Evolutionary conservation across 208 protist genomes (phyloP).

Genomic region (Kentomonas sorsogonicus): DNA sequence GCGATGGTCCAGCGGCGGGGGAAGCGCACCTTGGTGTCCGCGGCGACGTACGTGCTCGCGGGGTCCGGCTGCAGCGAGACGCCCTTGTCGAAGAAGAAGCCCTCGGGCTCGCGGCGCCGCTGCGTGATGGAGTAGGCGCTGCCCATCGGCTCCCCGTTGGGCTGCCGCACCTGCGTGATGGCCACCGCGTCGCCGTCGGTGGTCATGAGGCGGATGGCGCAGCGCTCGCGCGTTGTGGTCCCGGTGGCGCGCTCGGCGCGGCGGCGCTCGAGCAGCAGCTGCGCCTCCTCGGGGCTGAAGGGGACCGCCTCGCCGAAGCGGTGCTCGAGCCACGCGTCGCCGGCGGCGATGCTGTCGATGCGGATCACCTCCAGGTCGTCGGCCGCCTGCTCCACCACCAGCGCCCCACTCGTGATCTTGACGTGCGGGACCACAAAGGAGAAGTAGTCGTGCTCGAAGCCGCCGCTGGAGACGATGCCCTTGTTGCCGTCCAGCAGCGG

Average conservation of each 20-base stretch:
- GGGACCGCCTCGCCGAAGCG: constrained; percentile 47
- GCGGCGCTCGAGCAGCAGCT: constrained; percentile 21
- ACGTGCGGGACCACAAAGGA: constrained; percentile 39
- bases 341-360: constrained; percentile 24
- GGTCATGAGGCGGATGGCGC: constrained; percentile 39
- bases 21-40: constrained; percentile 36
- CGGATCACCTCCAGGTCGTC: constrained; percentile 34
- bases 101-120: constrained; percentile 23
- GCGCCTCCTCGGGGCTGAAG: constrained; percentile 26
- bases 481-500: constrained; percentile 41
- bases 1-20: constrained; percentile 26
- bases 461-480: constrained; percentile 35
- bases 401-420: constrained; percentile 21
- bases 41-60: constrained; percentile 27
- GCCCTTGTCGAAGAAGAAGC: constrained; percentile 18
- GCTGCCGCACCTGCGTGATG: constrained; percentile 24
- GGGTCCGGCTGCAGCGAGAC: constrained; percentile 16
- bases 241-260: constrained; percentile 18
- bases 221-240: constrained; percentile 27
- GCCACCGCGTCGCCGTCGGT: constrained; percentile 25
- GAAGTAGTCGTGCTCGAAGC: constrained; percentile 51
- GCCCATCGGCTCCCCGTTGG: constrained; percentile 1
- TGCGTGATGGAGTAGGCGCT: constrained; percentile 24
- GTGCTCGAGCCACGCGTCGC: constrained; percentile 50
- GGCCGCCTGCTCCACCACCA: constrained; percentile 38